Evolutionary conservation across 2,329 filamentous ascomycete species (phyloP), one percentile per base, ranked within the genome.

Genomic region (Phialophora expanda): DNA sequence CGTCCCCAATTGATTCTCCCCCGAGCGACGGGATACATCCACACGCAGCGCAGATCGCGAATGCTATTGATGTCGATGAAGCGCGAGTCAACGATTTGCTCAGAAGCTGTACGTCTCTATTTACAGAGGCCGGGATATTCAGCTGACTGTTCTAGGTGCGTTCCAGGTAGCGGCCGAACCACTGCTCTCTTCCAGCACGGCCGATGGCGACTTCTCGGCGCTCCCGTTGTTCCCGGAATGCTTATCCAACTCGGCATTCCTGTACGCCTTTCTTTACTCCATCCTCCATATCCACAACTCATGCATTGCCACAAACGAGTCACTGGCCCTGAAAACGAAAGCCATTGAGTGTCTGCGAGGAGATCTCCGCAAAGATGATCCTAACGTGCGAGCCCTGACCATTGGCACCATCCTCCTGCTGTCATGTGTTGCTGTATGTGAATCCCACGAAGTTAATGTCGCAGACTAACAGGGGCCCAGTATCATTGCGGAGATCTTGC

Each of bases 141-240:
- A 20, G 28, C 14, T 57, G 53, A 46, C 32, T 12, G 3, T 48
- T 26, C 11, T 48, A 65, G 63, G 58, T 46, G 53, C 63, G 11
- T 65, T 65, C 48, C 63, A 32, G 48, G 41, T 62, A 20, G 63
- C 58, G n/a, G 34, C 51, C 46, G 58, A 51, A 34, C 58, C 63
- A 14, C 28, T 65, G 11, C n/a, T 65, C 44, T 24, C 59, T 17
- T 56, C 53, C 12, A 46, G 46, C 6, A 24, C 22, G 6, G 26
- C 30, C 12, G n/a, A 44, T 14, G 32, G 44, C 14, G 56, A 65
- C 44, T 14, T 65, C 46, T 22, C n/a, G 22, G 9, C 50, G n/a
- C 51, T 65, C 24, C 60, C 62, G 14, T n/a, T 61, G 11, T 65
- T 57, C 55, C 58, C 63, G n/a, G 63, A 65, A 20, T 56, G 59